phyloP scores from a whole-genome alignment of 768 basidiomycete species.

The Pleurotus pulmonarius region DNA sequence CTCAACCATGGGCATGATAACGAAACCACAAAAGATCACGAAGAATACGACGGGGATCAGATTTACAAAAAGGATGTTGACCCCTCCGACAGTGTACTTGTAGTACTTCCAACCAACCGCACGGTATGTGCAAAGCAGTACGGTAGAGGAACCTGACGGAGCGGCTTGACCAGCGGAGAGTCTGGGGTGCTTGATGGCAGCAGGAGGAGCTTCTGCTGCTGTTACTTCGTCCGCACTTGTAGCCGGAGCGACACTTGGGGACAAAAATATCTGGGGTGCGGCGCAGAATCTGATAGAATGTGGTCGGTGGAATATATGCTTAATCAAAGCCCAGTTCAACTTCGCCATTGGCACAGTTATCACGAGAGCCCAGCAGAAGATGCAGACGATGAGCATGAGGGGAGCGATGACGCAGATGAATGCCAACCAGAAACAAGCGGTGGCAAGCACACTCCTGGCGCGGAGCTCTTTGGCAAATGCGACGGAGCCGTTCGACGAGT shows the following conservation, averaged over 20 bases:
- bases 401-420: constrained; percentile 82
- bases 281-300: constrained; percentile 89
- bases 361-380: constrained; percentile 93
- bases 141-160: constrained; percentile 74
- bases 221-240: constrained; percentile 17
- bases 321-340: constrained; percentile 91
- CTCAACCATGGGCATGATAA: constrained; percentile 73
- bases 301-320: constrained; percentile 75
- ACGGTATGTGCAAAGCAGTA: constrained; percentile 91
- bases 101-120: constrained; percentile 90
- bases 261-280: constrained; percentile 70
- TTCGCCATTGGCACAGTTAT: constrained; percentile 98
- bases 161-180: constrained; percentile 86
- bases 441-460: constrained; percentile 57
- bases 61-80: constrained; percentile 98
- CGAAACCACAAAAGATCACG: constrained; percentile 89
- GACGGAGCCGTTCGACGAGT: constrained; percentile 26
- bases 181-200: constrained; percentile 69
- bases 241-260: constrained; percentile 22
- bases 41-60: constrained; percentile 92
- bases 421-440: constrained; percentile 76
- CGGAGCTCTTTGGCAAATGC: constrained; percentile 28
- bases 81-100: constrained; percentile 98
- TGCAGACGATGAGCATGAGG: constrained; percentile 80
- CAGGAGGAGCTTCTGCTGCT: constrained; percentile 32